Conservation (phyloP, 306 rosid species). For the Malus orientalis region DNA sequence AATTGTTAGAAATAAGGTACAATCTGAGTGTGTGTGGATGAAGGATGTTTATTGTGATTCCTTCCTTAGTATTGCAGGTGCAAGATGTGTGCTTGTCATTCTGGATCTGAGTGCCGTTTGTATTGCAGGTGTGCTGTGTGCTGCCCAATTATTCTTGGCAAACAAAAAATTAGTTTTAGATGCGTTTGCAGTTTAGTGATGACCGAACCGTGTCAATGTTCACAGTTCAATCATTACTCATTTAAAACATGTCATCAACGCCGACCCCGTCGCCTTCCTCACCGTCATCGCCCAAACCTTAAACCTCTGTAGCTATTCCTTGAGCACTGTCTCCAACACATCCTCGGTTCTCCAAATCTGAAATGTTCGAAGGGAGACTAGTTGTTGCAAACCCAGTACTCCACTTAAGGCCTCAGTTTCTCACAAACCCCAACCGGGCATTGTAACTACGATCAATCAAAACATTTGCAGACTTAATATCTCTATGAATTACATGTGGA, state of each 20-base stretch:
- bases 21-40: background rate
- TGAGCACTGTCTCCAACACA: background rate
- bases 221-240: background rate
- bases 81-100: background rate
- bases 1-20: background rate
- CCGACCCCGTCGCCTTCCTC: too few relatives aligned
- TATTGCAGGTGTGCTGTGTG: slow-evolving; percentile 46
- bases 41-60: background rate
- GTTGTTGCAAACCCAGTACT: background rate
- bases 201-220: background rate
- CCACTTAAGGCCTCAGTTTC: background rate
- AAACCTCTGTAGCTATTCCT: background rate
- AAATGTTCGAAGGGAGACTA: background rate
- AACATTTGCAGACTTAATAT: too few relatives aligned
- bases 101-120: slow-evolving; percentile 9
- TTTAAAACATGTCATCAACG: too few relatives aligned
- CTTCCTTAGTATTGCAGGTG: background rate
- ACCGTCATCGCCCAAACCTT: too few relatives aligned
- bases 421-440: background rate
- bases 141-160: slow-evolving; percentile 87
- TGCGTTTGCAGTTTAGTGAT: background rate
- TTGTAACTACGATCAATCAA: too few relatives aligned
- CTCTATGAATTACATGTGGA: too few relatives aligned
- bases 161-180: background rate
- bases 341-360: background rate